Evolutionary conservation across 2,329 filamentous ascomycete species (phyloP), one percentile per base, ranked within the genome.

Genomic region (Exophiala aquamarina): DNA sequence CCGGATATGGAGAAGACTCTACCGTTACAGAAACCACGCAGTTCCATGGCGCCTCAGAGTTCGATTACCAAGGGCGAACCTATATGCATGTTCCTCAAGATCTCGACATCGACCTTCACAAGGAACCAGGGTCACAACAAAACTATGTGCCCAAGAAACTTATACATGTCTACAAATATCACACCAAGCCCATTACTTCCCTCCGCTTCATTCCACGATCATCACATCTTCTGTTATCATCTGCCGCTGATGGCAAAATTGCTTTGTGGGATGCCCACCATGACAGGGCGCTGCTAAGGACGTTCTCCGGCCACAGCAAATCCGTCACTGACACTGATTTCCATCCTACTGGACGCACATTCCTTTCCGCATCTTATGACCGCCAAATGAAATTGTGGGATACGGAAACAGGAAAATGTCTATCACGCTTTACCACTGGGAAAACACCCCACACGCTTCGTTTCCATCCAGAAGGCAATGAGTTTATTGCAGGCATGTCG

Each of bases 71-170:
- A 66, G 93, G 93, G 38, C 79, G 93, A 56, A 95, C 92, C 26
- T 98, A 95, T 66, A 96, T 98, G 92, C 93, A 98, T 69, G 78
- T 97, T 36, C 93, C 93, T 3, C 90, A 89, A 66, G 91, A 95
- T 65, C 72, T 95, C 69, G 88, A 89, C 63, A 75, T 95, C 65
- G 87, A 95, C 64, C 75, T 98, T 59, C 80, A 78, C 55, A 94
- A 93, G 70, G 89, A 94, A 51, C 67, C 77, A 35, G 88, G 87
- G 60, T 90, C 84, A 62, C 69, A 81, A 63, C 91, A 91, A 64
- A 97, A 95, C 67, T 98, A 83, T 65, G 89, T 94, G 47, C 93
- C 93, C 29, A 97, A 95, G 77, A 97, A 95, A 72, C 77, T 93
- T 59, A 77, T 97, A 37, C 86, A 95, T 65, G 87, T 87, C 20